Evolutionary conservation across 2,329 filamentous ascomycete species (phyloP).

Genomic region (Ophiostoma ulmi): DNA sequence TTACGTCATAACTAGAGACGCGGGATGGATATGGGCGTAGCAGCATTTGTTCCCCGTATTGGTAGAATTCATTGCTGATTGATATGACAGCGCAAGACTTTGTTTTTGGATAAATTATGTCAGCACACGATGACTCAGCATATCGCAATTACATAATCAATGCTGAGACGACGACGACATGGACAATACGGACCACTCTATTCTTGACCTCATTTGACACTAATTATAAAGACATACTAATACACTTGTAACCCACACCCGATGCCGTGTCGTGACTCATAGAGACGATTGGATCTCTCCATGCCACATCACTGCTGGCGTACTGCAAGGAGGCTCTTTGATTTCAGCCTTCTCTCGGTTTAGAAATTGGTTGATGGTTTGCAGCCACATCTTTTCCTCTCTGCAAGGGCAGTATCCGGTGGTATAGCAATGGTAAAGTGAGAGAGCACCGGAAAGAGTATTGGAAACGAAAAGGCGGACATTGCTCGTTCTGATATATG

Average conservation of each 20-base stretch:
- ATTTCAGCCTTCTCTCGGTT: neutral
- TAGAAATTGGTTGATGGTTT: neutral
- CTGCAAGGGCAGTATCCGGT: neutral
- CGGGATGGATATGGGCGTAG: neutral
- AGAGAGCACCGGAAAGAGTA: too few species aligned
- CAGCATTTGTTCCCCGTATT: neutral
- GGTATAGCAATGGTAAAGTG: too few species aligned
- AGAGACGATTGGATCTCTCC: conserved; percentile 7
- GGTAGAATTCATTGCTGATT: neutral
- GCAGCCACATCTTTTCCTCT: neutral
- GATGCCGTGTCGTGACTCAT: neutral
- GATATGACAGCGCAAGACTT: too few species aligned
- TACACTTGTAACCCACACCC: neutral
- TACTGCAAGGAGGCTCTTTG: conserved; percentile 2
- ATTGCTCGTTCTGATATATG: conserved; percentile 2
- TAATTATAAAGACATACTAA: neutral
- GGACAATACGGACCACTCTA: neutral
- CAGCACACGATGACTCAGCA: neutral
- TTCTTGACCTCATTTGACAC: neutral
- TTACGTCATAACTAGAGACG: neutral
- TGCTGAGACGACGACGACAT: neutral
- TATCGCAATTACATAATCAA: neutral
- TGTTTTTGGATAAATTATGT: neutral
- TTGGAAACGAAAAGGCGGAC: neutral
- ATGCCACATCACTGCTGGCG: conserved; percentile 16